Evolutionary conservation across 495 filamentous ascomycete genomes (phyloP).

Genomic region (Xylaria palmicola): DNA sequence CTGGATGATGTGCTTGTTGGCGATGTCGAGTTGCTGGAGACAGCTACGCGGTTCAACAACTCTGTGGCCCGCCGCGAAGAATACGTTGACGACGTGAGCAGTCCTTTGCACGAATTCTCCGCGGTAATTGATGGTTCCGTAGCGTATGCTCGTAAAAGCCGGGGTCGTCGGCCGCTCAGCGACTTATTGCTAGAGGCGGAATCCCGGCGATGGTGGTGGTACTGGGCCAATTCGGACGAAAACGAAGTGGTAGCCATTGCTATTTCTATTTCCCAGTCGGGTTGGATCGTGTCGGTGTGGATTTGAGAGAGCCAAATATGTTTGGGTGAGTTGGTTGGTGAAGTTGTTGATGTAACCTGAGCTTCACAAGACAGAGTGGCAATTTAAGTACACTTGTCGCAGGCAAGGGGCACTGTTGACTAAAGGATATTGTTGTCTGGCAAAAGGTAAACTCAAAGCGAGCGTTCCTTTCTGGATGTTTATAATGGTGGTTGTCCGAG

Average conservation of each 20-base stretch:
- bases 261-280: background rate
- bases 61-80: slow-evolving; percentile 49
- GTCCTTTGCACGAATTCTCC: slow-evolving; percentile 49
- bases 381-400: slow-evolving; percentile 1
- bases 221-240: slow-evolving; percentile 23
- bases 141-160: slow-evolving; percentile 49
- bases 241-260: slow-evolving; percentile 13
- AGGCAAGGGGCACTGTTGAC: background rate
- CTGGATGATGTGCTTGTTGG: slow-evolving; percentile 16
- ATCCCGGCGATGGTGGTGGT: slow-evolving; percentile 30
- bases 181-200: slow-evolving; percentile 33
- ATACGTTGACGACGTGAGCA: slow-evolving; percentile 43
- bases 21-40: slow-evolving; percentile 40
- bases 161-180: slow-evolving; percentile 42
- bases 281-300: background rate
- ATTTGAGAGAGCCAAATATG: background rate
- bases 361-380: background rate
- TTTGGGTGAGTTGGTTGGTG: slow-evolving; percentile 11
- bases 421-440: background rate
- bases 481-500: background rate
- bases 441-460: background rate
- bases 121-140: slow-evolving; percentile 57
- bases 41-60: slow-evolving; percentile 51
- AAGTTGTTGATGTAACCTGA: slow-evolving; percentile 9
- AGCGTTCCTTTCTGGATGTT: background rate